Percentiles rank a stretch among this genome's conserved stretches.
These are phyloP conservation scores for Silene uniflora DNA, from an alignment of 148 eudicot genomes.

Conservation along the genomic window DNA sequence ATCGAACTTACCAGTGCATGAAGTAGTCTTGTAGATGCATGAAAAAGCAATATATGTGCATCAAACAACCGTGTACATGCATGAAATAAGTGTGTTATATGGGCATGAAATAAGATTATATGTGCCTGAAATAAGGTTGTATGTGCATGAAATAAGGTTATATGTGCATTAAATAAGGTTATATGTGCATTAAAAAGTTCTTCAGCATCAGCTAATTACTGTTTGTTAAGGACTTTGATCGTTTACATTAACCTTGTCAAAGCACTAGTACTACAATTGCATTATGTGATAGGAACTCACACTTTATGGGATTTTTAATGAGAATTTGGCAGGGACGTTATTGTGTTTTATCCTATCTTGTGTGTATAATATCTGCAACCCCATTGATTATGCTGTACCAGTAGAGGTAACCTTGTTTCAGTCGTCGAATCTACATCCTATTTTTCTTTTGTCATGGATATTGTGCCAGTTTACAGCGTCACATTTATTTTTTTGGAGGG, in stretches of 20 bases:
- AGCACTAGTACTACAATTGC: background rate
- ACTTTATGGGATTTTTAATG: background rate
- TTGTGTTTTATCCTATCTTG: background rate
- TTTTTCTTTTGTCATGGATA: background rate
- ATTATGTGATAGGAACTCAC: background rate
- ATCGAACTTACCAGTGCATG: too few relatives aligned
- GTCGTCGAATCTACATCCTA: background rate
- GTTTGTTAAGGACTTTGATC: background rate
- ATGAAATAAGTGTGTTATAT: too few relatives aligned
- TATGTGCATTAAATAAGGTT: too few relatives aligned
- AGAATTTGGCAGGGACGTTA: background rate
- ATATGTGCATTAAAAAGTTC: too few relatives aligned
- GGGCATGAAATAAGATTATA: too few relatives aligned
- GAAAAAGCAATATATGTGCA: too few relatives aligned
- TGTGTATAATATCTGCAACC: background rate
- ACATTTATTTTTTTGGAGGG: too few relatives aligned
- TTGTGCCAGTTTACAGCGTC: background rate
- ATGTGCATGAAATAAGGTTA: too few relatives aligned
- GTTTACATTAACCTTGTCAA: background rate
- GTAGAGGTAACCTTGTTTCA: background rate
- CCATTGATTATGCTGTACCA: background rate
- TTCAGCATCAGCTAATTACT: too few relatives aligned
- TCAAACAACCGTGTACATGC: too few relatives aligned
- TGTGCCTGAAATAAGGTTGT: too few relatives aligned
- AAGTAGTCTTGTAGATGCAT: too few relatives aligned